Evolutionary conservation across 2,329 filamentous ascomycete species (phyloP).

Genomic region (Acrodontium crateriforme): DNA sequence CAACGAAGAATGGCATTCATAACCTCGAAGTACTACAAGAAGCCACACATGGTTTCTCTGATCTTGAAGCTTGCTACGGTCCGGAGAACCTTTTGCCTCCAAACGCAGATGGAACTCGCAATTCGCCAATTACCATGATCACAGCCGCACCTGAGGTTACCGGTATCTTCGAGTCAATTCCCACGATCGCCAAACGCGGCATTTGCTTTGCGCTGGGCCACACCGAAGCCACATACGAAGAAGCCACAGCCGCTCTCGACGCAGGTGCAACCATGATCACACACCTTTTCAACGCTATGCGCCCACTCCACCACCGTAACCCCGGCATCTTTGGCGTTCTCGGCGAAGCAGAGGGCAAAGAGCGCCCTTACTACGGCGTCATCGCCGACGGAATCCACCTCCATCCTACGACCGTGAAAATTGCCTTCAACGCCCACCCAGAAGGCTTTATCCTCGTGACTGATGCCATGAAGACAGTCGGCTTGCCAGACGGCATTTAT

Average conservation of each 20-base stretch:
- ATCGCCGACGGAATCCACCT: slow-evolving; percentile 86
- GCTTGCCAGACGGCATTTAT: slow-evolving; percentile 71
- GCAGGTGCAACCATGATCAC: slow-evolving; percentile 79
- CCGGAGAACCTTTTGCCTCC: slow-evolving; percentile 50
- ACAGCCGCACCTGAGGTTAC: slow-evolving; percentile 71
- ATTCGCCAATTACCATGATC: slow-evolving; percentile 54
- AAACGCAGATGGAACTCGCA: slow-evolving; percentile 20
- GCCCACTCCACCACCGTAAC: slow-evolving; percentile 77
- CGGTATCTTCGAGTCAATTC: slow-evolving; percentile 51
- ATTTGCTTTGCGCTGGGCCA: slow-evolving; percentile 76
- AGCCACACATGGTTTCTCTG: slow-evolving; percentile 45
- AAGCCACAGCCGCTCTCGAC: slow-evolving; percentile 57
- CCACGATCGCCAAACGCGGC: slow-evolving; percentile 46
- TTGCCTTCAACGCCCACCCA: slow-evolving; percentile 76
- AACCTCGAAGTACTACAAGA: slow-evolving; percentile 56
- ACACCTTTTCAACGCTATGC: slow-evolving; percentile 90
- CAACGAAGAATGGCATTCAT: slow-evolving; percentile 77
- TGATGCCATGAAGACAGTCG: slow-evolving; percentile 79
- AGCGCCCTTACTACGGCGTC: slow-evolving; percentile 70
- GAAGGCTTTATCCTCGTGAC: slow-evolving; percentile 79
- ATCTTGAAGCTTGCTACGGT: slow-evolving; percentile 62
- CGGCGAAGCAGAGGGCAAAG: slow-evolving; percentile 37
- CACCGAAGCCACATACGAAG: slow-evolving; percentile 74
- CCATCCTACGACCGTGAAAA: slow-evolving; percentile 76
- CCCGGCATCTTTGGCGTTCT: slow-evolving; percentile 81